Base-by-base conservation (phyloP, 2,329 filamentous ascomycete genomes). In the Aspergillus sp. region DNA sequence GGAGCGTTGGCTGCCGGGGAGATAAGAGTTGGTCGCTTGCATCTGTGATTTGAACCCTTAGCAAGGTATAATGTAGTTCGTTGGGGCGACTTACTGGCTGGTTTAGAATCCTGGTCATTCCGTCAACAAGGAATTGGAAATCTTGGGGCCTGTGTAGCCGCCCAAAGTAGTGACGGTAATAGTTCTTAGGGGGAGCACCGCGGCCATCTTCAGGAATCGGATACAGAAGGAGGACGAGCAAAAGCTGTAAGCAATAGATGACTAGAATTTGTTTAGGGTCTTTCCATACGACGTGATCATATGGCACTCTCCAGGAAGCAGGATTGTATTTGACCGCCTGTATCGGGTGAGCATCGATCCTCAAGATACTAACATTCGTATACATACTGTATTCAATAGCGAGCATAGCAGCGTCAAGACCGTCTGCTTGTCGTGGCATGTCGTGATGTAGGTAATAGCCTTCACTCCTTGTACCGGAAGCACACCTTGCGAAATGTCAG, bases 81-180 rank as follows among this genome's bases (percentile, higher is more conserved):
- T 45, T 5, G 19, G 20, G 46, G 32, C 27, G 32, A 56, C 63
- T 53, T 64, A 81, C 76, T 20, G 91, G 91, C 58, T 96, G 91
- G 58, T 94, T 93, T 44, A 98, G 74, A 43, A 97, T 88, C 58
- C 90, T 82, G 0, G 85, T 90, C 85, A 96, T 95, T 43, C 90
- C 90, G 63, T 96, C 90, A 9, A 94, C 88, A 20, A 97, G 83
- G 64, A 98, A 98, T 66, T 98, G 93, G 61, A 98, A 97, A 65
- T 98, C 93, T 66, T 96, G 90, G 1, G 91, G 88, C 42, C 93
- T 82, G 69, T 97, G 93, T 41, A 98, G 71, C 33, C 91, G 82
- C 25, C 93, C 88, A 25, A 95, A 80, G 56, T 94, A 96, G 67
- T 96, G 89, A 13, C 93, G 86, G 65, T 94, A 97, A 62, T 84